Evolutionary conservation across 2,329 filamentous ascomycete species (phyloP).

Genomic region (Cryphonectria parasitica): DNA sequence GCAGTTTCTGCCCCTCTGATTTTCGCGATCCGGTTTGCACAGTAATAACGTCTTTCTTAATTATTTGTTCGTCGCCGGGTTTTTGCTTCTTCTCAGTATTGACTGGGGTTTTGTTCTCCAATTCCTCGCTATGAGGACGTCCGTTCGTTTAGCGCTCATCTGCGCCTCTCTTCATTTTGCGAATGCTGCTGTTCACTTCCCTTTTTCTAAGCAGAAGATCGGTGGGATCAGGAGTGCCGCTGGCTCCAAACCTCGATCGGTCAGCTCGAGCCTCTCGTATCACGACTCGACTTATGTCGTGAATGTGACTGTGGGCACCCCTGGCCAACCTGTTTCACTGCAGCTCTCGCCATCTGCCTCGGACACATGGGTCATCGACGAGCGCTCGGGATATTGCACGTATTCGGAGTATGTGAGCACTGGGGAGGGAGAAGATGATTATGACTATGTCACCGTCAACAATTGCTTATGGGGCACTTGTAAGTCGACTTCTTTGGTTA

Average conservation of each 20-base stretch:
- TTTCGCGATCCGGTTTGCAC: neutral
- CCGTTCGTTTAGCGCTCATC: conserved; percentile 18
- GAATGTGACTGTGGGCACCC: conserved; percentile 36
- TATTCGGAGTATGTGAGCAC: conserved; percentile 9
- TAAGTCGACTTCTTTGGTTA: conserved; percentile 11
- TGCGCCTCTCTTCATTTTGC: conserved; percentile 15
- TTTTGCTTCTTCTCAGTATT: neutral
- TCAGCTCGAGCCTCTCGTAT: conserved; percentile 22
- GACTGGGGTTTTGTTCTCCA: neutral
- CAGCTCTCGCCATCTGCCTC: conserved; percentile 33
- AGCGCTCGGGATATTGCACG: conserved; percentile 25
- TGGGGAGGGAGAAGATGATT: conserved; percentile 10
- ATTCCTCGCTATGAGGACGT: conserved; percentile 23
- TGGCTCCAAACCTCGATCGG: conserved; percentile 7
- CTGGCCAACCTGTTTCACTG: conserved; percentile 36
- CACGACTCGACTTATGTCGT: conserved; percentile 33
- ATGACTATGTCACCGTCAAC: neutral
- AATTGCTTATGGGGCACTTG: conserved; percentile 35
- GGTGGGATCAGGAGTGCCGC: neutral
- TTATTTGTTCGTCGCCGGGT: neutral
- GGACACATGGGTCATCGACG: conserved; percentile 38
- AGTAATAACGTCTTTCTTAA: neutral
- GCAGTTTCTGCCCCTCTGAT: neutral
- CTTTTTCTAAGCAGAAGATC: conserved; percentile 20
- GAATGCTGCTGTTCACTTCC: conserved; percentile 19